A percentile compares a stretch with the other conserved stretches of the same genome.
Evolutionary conservation across 257 asterid genomes (phyloP).

Genomic region (Plantago major): DNA sequence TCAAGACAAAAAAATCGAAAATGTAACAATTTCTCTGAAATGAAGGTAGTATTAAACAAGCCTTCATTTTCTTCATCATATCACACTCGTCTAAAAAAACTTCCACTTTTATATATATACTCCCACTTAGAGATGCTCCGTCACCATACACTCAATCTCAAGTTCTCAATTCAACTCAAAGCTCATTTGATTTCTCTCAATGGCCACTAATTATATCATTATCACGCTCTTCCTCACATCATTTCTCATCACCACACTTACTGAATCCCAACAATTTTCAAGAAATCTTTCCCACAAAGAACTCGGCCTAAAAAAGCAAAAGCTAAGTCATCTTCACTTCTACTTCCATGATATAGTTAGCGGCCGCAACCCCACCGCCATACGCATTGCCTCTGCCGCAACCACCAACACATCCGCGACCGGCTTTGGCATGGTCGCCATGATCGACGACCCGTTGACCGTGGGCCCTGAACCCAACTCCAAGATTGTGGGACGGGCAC

Average conservation of each 20-base stretch:
- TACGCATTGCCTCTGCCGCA: conserved; percentile 26
- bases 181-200: background rate
- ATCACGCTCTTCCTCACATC: background rate
- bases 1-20: too few species aligned
- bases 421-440: conserved; percentile 29
- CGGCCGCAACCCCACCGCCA: conserved; percentile 34
- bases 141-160: too few species aligned
- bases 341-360: conserved; percentile 46
- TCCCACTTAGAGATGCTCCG: too few species aligned
- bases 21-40: too few species aligned
- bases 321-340: conserved; percentile 44
- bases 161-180: too few species aligned
- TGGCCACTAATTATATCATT: background rate
- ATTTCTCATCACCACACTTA: conserved; percentile 8
- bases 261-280: conserved; percentile 28
- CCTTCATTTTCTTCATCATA: too few species aligned
- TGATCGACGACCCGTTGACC: conserved; percentile 44
- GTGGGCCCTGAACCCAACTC: conserved; percentile 27
- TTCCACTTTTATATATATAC: too few species aligned
- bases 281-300: conserved; percentile 23
- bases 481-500: conserved; percentile 36
- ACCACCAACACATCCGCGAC: conserved; percentile 34
- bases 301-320: conserved; percentile 27
- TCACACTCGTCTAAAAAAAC: too few species aligned
- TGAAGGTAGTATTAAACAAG: too few species aligned